Evolutionary conservation across 208 protist species (phyloP), one percentile per base, ranked within the genome.

Genomic region (Leishmania martiniquensis): DNA sequence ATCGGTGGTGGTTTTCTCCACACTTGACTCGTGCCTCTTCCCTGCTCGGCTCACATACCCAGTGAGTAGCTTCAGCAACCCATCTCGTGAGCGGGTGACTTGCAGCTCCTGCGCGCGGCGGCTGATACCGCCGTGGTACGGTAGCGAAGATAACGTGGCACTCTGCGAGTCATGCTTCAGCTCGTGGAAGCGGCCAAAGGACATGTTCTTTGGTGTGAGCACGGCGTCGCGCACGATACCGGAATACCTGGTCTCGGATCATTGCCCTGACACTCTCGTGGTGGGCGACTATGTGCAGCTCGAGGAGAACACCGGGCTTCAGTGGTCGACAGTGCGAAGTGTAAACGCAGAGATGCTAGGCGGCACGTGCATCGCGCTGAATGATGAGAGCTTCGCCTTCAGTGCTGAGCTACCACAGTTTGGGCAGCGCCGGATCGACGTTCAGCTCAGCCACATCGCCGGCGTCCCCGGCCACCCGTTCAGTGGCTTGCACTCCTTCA

Each of bases 121-220:
- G 49, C 73, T 81, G 12, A 70, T n/a, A 17, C 67, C 78, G 37
- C 78, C 85, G 34, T 95, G 89, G 87, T 97, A 95, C 82, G 86
- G 87, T 55, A 80, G 89, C 63, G 90, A 97, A 65, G 83, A 88
- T 5, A 87, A 84, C 39, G 72, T 87, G 67, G 83, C 75, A 22
- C 86, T 97, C 47, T 97, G 94, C 73, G 80, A 85, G 20, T 78
- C 81, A 59, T 97, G 94, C 75, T 97, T 97, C 83, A 88, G 80
- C 39, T 88, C 81, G 47, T 97, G 94, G 94, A 90, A 91, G 66
- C 81, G 85, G 44, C 92, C 94, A 12, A 90, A 91, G 76, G 75
- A 85, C 49, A 85, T 95, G 66, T 96, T 96, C 81, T 91, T 88
- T 72, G 65, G 87, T 20, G 76, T 76, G 45, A 77, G 55, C 72